Conservation (phyloP, 441 rosid species). For the Dalechampia spathulata region DNA sequence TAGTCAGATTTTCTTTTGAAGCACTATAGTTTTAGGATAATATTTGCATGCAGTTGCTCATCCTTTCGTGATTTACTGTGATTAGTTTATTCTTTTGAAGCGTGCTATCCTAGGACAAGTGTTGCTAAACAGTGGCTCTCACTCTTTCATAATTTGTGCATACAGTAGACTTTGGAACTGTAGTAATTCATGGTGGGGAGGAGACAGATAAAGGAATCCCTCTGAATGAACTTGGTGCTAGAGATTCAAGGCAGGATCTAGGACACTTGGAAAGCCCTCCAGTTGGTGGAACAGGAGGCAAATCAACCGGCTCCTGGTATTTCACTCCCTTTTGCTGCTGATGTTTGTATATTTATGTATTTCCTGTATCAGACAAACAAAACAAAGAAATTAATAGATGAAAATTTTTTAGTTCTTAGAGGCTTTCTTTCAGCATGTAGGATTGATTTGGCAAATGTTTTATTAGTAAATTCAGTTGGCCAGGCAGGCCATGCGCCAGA, state of each 20-base stretch:
- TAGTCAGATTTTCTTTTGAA: too few species aligned
- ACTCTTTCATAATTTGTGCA: conserved; percentile 7
- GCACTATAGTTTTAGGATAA: too few species aligned
- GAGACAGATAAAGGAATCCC: conserved; percentile 30
- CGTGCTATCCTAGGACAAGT: neutral
- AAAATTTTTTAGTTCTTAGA: neutral
- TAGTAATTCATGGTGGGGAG: conserved; percentile 62
- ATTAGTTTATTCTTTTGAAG: neutral
- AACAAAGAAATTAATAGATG: neutral
- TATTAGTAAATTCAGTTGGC: neutral
- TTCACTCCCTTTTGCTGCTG: conserved; percentile 1
- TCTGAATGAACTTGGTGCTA: conserved; percentile 24
- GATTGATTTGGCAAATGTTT: neutral
- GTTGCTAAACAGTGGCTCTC: neutral
- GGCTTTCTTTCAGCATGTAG: neutral
- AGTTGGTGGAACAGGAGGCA: conserved; percentile 29
- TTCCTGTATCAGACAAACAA: neutral
- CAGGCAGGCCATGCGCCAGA: neutral
- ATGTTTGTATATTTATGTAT: neutral
- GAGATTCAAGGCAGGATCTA: conserved; percentile 30
- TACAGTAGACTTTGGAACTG: conserved; percentile 84
- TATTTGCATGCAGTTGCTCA: too few species aligned
- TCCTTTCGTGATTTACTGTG: too few species aligned
- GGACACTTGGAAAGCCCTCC: conserved; percentile 29
- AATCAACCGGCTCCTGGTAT: conserved; percentile 40